phyloP scores from a whole-genome alignment of 495 filamentous ascomycete genomes.

The Darksidea phi region DNA sequence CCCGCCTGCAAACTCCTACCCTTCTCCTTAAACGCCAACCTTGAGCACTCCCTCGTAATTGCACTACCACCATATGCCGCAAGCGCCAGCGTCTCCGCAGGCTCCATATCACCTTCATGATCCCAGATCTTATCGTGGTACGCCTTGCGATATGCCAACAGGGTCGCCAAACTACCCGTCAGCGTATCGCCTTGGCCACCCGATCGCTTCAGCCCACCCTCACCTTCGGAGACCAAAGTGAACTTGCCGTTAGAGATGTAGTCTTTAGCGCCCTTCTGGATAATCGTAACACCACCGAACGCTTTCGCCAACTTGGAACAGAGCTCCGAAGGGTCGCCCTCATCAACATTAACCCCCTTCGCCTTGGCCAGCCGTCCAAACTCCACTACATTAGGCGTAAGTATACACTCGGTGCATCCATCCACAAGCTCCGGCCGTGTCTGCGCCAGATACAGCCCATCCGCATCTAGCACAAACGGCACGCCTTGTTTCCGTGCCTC shows the following conservation, averaged over 20 bases:
- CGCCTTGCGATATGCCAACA: slow-evolving; percentile 81
- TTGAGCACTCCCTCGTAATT: slow-evolving; percentile 87
- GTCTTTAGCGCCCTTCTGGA: slow-evolving; percentile 87
- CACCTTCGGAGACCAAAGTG: slow-evolving; percentile 68
- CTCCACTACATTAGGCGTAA: slow-evolving; percentile 94
- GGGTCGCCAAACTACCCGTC: slow-evolving; percentile 82
- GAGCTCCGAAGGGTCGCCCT: slow-evolving; percentile 52
- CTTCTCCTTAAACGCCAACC: slow-evolving; percentile 80
- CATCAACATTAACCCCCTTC: slow-evolving; percentile 61
- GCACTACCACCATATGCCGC: slow-evolving; percentile 83
- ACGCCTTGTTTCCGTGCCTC: slow-evolving; percentile 72
- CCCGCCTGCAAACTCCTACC: slow-evolving; percentile 90
- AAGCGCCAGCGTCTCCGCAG: slow-evolving; percentile 68
- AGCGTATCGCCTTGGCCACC: slow-evolving; percentile 96
- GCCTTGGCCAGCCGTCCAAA: slow-evolving; percentile 77
- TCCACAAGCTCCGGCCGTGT: slow-evolving; percentile 72
- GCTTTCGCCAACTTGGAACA: slow-evolving; percentile 73
- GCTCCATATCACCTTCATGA: slow-evolving; percentile 55
- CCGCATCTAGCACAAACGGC: slow-evolving; percentile 88
- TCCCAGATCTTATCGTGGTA: slow-evolving; percentile 87
- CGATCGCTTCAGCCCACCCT: slow-evolving; percentile 82
- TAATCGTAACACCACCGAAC: slow-evolving; percentile 82
- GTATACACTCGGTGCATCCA: slow-evolving; percentile 78
- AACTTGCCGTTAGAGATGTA: slow-evolving; percentile 78
- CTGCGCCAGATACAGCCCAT: slow-evolving; percentile 76